Percentiles rank a stretch among this genome's conserved stretches.
phyloP scores from a whole-genome alignment of 495 filamentous ascomycete genomes.

The Clavariopsis aquatica region DNA sequence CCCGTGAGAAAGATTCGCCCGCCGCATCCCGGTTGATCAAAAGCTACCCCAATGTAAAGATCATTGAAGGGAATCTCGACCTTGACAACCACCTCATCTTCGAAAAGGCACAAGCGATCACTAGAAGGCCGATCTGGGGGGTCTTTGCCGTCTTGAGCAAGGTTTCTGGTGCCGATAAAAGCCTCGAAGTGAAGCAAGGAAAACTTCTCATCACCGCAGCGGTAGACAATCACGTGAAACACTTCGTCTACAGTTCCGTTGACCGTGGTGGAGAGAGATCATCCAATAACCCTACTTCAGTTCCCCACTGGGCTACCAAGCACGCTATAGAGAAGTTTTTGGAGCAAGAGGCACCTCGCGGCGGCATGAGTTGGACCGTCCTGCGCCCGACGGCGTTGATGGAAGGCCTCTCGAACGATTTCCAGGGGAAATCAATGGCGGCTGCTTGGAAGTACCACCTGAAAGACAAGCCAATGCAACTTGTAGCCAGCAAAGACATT shows the following conservation, averaged over 20 bases:
- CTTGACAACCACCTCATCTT: constrained; percentile 54
- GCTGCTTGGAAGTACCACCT: constrained; percentile 52
- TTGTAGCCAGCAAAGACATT: constrained; percentile 62
- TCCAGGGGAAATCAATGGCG: constrained; percentile 60
- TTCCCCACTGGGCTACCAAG: constrained; percentile 65
- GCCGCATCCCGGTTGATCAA: constrained; percentile 54
- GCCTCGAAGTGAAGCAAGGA: constrained; percentile 61
- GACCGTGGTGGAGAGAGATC: constrained; percentile 63
- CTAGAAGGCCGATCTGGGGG: constrained; percentile 43
- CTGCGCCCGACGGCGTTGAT: constrained; percentile 64
- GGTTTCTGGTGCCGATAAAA: constrained; percentile 43
- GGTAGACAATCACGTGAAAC: constrained; percentile 57
- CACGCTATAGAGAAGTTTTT: constrained; percentile 66
- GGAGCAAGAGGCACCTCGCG: constrained; percentile 43
- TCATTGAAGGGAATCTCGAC: constrained; percentile 60
- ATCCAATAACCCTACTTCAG: constrained; percentile 57
- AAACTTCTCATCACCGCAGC: constrained; percentile 61
- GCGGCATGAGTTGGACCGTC: constrained; percentile 50
- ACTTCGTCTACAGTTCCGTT: constrained; percentile 69
- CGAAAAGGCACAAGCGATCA: constrained; percentile 48
- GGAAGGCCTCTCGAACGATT: constrained; percentile 61
- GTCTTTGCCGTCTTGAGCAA: constrained; percentile 59
- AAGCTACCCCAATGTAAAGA: constrained; percentile 50
- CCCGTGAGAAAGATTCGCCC: constrained; percentile 59
- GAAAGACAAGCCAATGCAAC: constrained; percentile 57